Conservation (phyloP, 257 asterid genomes). For the Solanum chmielewskii region DNA sequence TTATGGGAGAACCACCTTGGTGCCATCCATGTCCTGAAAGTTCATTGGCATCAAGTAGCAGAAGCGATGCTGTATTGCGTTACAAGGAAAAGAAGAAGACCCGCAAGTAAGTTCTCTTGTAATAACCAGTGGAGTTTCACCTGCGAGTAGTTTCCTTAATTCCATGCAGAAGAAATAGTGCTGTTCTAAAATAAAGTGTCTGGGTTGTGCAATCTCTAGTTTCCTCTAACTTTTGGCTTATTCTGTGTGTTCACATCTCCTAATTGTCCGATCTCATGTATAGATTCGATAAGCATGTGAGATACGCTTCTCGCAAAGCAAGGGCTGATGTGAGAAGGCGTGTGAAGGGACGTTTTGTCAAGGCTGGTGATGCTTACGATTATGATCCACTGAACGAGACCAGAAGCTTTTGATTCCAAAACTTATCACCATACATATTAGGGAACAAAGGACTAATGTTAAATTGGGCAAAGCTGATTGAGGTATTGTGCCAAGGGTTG, state of each 20-base stretch:
- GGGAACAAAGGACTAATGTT: background rate
- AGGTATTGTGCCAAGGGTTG: background rate
- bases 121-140: background rate
- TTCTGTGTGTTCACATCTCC: background rate
- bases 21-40: slow-evolving; percentile 11
- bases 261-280: background rate
- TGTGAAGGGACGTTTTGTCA: slow-evolving; percentile 68
- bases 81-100: slow-evolving; percentile 62
- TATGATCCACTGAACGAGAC: slow-evolving; percentile 41
- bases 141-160: background rate
- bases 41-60: slow-evolving; percentile 26
- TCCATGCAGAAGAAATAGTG: background rate
- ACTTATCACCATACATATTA: background rate
- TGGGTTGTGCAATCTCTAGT: background rate
- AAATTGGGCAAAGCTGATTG: background rate
- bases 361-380: slow-evolving; percentile 59
- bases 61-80: slow-evolving; percentile 54
- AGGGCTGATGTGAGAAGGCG: slow-evolving; percentile 67
- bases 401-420: slow-evolving; percentile 12
- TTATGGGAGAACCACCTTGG: slow-evolving; percentile 25
- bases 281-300: slow-evolving; percentile 52
- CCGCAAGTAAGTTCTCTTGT: slow-evolving; percentile 40
- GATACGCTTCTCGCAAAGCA: slow-evolving; percentile 59
- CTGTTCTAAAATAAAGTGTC: background rate
- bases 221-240: background rate